Evolutionary conservation across 257 asterid species (phyloP).

Genomic region (Lycium barbarum): DNA sequence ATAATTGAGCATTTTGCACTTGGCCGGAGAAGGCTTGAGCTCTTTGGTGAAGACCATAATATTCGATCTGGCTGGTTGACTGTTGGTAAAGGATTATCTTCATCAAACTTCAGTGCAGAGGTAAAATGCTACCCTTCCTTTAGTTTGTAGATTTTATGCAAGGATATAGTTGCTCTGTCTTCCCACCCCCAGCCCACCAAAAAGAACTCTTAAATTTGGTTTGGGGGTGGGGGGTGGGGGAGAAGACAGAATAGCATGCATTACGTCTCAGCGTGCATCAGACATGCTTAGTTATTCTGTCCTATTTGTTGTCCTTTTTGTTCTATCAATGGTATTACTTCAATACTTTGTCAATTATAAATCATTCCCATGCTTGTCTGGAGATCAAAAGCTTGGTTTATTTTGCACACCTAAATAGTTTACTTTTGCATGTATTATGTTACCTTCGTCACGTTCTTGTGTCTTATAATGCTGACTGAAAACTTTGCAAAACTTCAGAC

Average conservation of each 20-base stretch:
- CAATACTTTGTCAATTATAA: neutral
- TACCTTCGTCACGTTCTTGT: neutral
- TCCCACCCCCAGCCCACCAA: neutral
- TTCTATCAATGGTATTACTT: neutral
- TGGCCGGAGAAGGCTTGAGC: conserved; percentile 98
- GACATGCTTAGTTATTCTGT: neutral
- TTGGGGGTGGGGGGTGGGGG: neutral
- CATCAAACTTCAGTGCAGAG: conserved; percentile 89
- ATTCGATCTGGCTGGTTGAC: conserved; percentile 99
- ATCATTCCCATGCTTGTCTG: neutral
- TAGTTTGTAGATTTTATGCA: neutral
- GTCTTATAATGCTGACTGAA: conserved; percentile 28
- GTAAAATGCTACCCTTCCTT: conserved; percentile 43
- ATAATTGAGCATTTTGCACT: conserved; percentile 98
- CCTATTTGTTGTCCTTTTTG: neutral
- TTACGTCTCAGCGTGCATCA: neutral
- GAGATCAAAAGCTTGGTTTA: neutral
- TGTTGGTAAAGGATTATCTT: conserved; percentile 88
- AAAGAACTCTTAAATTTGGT: neutral
- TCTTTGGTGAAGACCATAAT: conserved; percentile 97
- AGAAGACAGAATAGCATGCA: neutral
- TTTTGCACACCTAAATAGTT: neutral
- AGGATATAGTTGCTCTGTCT: neutral
- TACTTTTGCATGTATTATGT: conserved; percentile 1
- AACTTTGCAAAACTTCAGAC: conserved; percentile 55